These are phyloP conservation scores for Fagopyrum tataricum DNA, from an alignment of 148 eudicot species.

Conservation along the genomic window DNA sequence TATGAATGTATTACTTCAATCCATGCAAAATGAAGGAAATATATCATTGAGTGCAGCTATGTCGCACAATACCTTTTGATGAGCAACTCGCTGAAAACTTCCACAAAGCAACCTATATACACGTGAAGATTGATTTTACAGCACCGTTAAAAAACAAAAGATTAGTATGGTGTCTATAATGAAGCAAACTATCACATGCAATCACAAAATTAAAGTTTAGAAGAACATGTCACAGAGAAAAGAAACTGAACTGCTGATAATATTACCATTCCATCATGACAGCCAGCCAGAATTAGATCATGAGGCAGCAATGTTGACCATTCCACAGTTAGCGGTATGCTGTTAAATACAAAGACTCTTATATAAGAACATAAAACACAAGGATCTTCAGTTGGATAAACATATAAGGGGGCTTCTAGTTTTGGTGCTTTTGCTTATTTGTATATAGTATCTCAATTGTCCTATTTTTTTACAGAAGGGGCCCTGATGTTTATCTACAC, in stretches of 20 bases:
- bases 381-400: background rate
- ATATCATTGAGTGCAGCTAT: background rate
- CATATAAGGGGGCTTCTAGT: background rate
- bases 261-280: slow-evolving; percentile 95
- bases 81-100: slow-evolving; percentile 53
- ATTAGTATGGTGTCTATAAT: background rate
- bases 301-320: slow-evolving; percentile 88
- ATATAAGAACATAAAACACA: background rate
- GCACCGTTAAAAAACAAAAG: background rate
- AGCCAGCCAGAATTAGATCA: slow-evolving; percentile 78
- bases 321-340: slow-evolving; percentile 86
- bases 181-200: background rate
- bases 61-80: slow-evolving; percentile 42
- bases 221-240: background rate
- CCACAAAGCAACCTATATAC: slow-evolving; percentile 84
- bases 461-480: background rate
- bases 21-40: background rate
- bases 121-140: background rate
- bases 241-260: background rate
- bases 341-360: slow-evolving; percentile 21
- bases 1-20: background rate
- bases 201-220: background rate
- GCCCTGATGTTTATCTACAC: background rate
- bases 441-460: background rate
- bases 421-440: background rate